These are phyloP conservation scores for Coemansia sp. DNA, from an alignment of 192 early-diverging fungal species.

Conservation along the genomic window DNA sequence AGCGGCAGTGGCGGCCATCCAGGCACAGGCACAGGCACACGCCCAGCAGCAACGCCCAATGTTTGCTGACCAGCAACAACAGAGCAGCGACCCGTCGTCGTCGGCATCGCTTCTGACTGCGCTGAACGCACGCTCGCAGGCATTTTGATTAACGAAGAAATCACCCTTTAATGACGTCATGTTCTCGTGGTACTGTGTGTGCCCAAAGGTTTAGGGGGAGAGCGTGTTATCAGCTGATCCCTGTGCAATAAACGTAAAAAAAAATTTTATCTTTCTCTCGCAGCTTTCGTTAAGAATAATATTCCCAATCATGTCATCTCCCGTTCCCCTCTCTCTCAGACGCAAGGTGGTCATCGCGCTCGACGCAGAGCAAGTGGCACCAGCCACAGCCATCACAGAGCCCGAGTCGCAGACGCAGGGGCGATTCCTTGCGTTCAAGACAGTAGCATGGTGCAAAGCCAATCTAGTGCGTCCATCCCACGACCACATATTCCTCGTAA, in stretches of 20 bases:
- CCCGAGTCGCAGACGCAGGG: background rate
- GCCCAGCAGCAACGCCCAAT: background rate
- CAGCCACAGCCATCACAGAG: background rate
- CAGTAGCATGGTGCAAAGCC: slow-evolving; percentile 44
- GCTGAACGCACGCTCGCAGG: slow-evolving; percentile 34
- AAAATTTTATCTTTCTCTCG: background rate
- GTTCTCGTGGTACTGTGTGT: background rate
- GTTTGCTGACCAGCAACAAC: slow-evolving; percentile 6
- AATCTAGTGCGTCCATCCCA: slow-evolving; percentile 26
- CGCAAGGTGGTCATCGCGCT: slow-evolving; percentile 49
- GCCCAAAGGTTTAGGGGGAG: background rate
- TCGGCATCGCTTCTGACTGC: slow-evolving; percentile 16
- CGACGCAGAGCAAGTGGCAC: slow-evolving; percentile 22
- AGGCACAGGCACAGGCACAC: background rate
- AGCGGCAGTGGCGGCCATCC: background rate
- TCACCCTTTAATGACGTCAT: background rate
- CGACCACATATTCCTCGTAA: slow-evolving; percentile 47
- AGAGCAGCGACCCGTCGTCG: slow-evolving; percentile 8
- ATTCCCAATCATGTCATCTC: background rate
- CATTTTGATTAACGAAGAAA: slow-evolving; percentile 13
- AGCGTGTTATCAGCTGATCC: background rate
- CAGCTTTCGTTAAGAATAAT: background rate
- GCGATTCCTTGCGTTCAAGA: slow-evolving; percentile 33
- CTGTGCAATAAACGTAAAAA: too few relatives aligned
- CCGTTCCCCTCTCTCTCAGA: slow-evolving; percentile 41